Evolutionary conservation across 768 basidiomycete genomes (phyloP), one percentile per base, ranked within the genome.

Genomic region (Phaeolepiota aurea): DNA sequence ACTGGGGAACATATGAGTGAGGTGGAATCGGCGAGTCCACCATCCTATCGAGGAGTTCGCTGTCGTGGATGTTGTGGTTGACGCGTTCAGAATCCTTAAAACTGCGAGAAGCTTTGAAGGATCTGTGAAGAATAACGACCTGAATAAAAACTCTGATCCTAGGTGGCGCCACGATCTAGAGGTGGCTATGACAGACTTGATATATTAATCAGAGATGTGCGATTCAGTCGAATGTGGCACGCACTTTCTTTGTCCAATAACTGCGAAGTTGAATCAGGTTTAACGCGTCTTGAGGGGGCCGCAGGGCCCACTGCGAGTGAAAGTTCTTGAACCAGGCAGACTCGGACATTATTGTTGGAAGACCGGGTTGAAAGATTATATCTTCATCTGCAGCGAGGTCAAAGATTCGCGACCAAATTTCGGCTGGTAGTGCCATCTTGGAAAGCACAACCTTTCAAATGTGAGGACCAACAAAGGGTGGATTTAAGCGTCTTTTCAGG

Each of bases 1-100:
- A 11, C 49, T 47, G 4, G 57, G 53, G 41, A 67, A 64, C 55
- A 72, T 76, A 5, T 76, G 71, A 2, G 72, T 68, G 20, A 87
- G 62, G 41, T 88, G 84, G n/a, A 88, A 61, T n/a, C 83, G 69
- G 22, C 70, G 70, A 0, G 80, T 73, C 76, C 79, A 83, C 79
- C 81, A 82, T 3, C 83, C 83, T 1, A 80, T 58, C 0, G 68
- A 57, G 4, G 72, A 66, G 5, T 61, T 47, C 2, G 66, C 65
- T 2, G 56, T 59, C 1, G 63, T 50, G 13, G 21, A n/a, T 14
- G 51, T 37, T 0, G 62, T 48, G 0, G 71, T 54, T 1, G 69
- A 62, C 5, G 66, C 60, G 48, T 77, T 71, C 14, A 87, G 63
- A 32, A 72, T 63, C n/a, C 52, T 43, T 47, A 71, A 74, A 5